Base-by-base conservation (phyloP, 1,139 yeast genomes). In the Hansenula sp. region DNA sequence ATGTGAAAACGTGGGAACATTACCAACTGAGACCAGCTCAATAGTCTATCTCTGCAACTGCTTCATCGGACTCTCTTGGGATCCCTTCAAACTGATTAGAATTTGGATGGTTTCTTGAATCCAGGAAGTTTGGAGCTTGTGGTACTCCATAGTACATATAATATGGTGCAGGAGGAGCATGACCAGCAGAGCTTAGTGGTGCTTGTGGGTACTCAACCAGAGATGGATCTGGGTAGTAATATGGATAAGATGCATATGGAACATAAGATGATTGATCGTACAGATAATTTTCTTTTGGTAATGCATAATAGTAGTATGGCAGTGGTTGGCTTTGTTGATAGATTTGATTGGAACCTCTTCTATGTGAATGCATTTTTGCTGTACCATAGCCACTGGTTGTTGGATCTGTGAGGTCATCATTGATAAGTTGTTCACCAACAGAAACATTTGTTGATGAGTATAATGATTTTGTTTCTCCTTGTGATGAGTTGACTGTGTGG, bases 121-220 rank as follows among this genome's bases (percentile, higher is more conserved):
- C 40, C 42, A 44, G 37, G 47, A 41, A 4, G 34, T 42, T 14
- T 27, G 37, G 31, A 32, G 44, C 43, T 25, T 47, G 55, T 18
- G 56, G 52, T 33, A 48, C 45, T 14, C 55, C 44, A 34, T 52
- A 55, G 32, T 52, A 55, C 59, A 53, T 55, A 38, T 52, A 55
- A 29, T 52, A 53, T 33, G 59, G 57, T 13, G 56, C 53, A 16
- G 56, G 56, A 20, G 51, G 45, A 1, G 45, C 16, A 14, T 24
- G 35, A 11, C 24, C 35, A 12, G 46, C 34, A n/a, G 44, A 42
- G 12, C 40, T 42, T 21, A 44, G 40, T 6, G 47, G 34, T 7
- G 44, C 18, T 32, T 37, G 43, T 28, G 55, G 44, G 29, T 44
- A 48, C 21, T 54, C 55, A 29, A 45, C 45, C 45, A 49, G 38